phyloP scores from a whole-genome alignment of 148 eudicot genomes.

The Nepenthes gracilis region DNA sequence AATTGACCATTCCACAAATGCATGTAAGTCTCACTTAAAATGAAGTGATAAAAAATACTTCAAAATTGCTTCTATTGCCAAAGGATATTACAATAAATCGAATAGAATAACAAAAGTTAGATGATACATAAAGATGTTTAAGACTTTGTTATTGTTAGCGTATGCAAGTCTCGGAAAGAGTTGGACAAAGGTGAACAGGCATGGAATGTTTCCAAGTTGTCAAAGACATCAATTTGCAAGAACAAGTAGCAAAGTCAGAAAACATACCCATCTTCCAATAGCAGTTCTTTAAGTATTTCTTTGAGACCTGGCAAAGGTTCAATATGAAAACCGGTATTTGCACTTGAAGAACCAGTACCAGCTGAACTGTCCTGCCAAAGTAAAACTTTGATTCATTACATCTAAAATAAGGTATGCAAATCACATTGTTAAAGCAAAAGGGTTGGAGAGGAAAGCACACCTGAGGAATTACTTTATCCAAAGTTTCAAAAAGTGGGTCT shows the following conservation, averaged over 20 bases:
- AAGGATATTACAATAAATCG: too few species aligned
- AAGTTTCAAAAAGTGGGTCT: slow-evolving; percentile 86
- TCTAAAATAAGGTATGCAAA: background rate
- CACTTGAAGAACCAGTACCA: slow-evolving; percentile 26
- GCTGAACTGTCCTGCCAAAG: slow-evolving; percentile 48
- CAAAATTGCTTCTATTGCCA: too few species aligned
- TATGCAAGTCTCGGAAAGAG: background rate
- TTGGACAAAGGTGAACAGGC: background rate
- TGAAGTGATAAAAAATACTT: too few species aligned
- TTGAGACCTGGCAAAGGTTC: slow-evolving; percentile 88
- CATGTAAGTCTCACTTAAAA: too few species aligned
- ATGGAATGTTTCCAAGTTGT: too few species aligned
- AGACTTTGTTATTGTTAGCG: too few species aligned
- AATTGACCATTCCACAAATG: too few species aligned
- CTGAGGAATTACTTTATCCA: slow-evolving; percentile 94
- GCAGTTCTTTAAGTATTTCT: slow-evolving; percentile 61
- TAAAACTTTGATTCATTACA: background rate
- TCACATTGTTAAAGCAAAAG: background rate
- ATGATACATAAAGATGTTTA: too few species aligned
- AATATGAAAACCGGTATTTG: slow-evolving; percentile 29
- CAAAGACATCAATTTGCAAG: too few species aligned
- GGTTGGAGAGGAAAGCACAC: slow-evolving; percentile 17
- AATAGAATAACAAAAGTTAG: too few species aligned
- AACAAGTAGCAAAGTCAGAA: slow-evolving; percentile 2
- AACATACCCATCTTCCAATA: slow-evolving; percentile 72